phyloP scores from a whole-genome alignment of 176 grass and related monocot species.

The Oryza punctata region DNA sequence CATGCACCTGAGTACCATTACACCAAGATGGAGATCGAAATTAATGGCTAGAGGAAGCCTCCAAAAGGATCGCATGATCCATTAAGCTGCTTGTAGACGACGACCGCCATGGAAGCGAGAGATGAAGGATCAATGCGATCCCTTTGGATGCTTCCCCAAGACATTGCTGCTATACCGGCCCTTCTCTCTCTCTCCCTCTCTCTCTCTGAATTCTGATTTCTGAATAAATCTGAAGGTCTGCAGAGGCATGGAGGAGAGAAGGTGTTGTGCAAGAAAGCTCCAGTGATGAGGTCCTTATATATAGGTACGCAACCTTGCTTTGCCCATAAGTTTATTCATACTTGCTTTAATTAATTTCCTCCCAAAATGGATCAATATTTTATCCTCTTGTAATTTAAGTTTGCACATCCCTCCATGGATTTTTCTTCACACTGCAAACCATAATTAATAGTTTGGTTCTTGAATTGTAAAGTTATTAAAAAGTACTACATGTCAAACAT shows the following conservation, averaged over 20 bases:
- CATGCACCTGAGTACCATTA: not conserved
- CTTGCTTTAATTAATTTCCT: constrained; percentile 31
- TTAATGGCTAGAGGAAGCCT: constrained; percentile 69
- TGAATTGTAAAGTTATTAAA: constrained; percentile 6
- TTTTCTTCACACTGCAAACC: not conserved
- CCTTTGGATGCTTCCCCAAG: constrained; percentile 76
- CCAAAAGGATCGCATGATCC: constrained; percentile 86
- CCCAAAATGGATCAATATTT: constrained; percentile 38
- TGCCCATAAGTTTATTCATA: constrained; percentile 31
- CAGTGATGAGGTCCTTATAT: constrained; percentile 58
- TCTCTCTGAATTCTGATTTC: not conserved
- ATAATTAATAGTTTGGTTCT: not conserved
- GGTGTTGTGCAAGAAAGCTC: constrained; percentile 51
- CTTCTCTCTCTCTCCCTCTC: constrained; percentile 14
- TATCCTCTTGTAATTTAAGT: constrained; percentile 16
- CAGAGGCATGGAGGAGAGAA: constrained; percentile 16
- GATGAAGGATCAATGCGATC: constrained; percentile 75
- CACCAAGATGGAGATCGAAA: constrained; percentile 17
- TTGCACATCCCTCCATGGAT: constrained; percentile 8
- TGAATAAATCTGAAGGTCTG: not conserved
- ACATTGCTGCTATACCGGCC: constrained; percentile 33
- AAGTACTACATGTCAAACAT: not conserved
- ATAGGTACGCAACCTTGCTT: constrained; percentile 53
- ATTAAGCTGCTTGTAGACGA: not conserved
- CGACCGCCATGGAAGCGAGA: constrained; percentile 2